Evolutionary conservation across 106 monocot genomes (phyloP).

Genomic region (Gastrodia elata): DNA sequence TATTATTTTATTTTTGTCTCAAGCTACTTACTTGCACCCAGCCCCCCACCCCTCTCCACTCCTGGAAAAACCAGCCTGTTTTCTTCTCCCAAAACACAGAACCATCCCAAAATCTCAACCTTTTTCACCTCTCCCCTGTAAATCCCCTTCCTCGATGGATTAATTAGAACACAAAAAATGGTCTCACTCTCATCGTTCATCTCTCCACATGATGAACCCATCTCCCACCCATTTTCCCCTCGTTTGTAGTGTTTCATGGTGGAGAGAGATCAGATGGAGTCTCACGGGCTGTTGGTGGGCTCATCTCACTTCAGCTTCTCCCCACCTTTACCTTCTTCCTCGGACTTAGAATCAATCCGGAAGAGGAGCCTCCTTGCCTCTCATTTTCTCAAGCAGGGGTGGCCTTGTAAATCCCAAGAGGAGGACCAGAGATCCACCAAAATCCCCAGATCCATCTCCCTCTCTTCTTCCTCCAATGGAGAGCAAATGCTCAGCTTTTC

Average conservation of each 20-base stretch:
- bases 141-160: background rate
- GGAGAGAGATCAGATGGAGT: slow-evolving; percentile 4
- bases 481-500: slow-evolving; percentile 23
- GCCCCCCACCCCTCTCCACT: no score
- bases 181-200: background rate
- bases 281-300: slow-evolving; percentile 2
- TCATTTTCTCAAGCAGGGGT: slow-evolving; percentile 9
- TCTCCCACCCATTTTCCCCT: background rate
- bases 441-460: background rate
- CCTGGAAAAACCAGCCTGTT: background rate
- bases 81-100: slow-evolving; percentile 1
- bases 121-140: background rate
- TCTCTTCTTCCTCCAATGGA: slow-evolving; percentile 4
- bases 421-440: slow-evolving; percentile 1
- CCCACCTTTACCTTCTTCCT: background rate
- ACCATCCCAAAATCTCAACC: slow-evolving; percentile 4
- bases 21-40: slow-evolving; percentile 1
- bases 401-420: background rate
- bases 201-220: background rate
- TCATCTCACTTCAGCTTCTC: slow-evolving; percentile 9
- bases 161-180: background rate
- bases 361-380: background rate
- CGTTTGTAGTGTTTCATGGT: background rate
- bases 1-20: background rate
- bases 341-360: slow-evolving; percentile 2